Evolutionary conservation across 768 basidiomycete genomes (phyloP).

Genomic region (Calocybe indica): DNA sequence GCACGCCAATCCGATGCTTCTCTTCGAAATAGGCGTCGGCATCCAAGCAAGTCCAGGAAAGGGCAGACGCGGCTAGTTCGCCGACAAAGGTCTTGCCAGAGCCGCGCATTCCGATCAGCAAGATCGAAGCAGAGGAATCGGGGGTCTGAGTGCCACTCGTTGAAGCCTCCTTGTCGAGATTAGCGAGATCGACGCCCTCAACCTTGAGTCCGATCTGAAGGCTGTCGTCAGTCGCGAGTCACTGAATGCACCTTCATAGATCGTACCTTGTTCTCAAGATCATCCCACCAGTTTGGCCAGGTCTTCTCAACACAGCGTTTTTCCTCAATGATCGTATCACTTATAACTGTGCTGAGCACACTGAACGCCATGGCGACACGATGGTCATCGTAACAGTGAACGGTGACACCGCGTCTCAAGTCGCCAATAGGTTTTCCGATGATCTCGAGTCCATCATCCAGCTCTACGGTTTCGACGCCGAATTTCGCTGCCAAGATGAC

Average conservation of each 20-base stretch:
- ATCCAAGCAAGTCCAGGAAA: slow-evolving; percentile 73
- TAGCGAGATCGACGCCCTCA: slow-evolving; percentile 73
- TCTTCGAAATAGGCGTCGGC: slow-evolving; percentile 77
- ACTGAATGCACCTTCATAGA: background rate
- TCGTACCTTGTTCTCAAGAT: slow-evolving; percentile 85
- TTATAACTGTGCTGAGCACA: slow-evolving; percentile 71
- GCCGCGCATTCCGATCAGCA: slow-evolving; percentile 75
- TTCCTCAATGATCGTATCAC: slow-evolving; percentile 83
- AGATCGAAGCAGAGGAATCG: slow-evolving; percentile 10
- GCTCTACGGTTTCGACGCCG: slow-evolving; percentile 86
- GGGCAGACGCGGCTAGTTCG: slow-evolving; percentile 61
- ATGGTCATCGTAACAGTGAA: slow-evolving; percentile 98
- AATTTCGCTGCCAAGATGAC: slow-evolving; percentile 67
- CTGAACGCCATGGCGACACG: slow-evolving; percentile 99
- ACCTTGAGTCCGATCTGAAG: slow-evolving; percentile 82
- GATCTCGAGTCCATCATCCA: slow-evolving; percentile 89
- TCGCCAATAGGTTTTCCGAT: slow-evolving; percentile 65
- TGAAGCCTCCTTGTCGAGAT: slow-evolving; percentile 31
- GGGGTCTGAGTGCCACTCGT: slow-evolving; percentile 28
- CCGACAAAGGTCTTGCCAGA: slow-evolving; percentile 93
- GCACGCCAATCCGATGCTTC: slow-evolving; percentile 54
- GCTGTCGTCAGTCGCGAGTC: background rate
- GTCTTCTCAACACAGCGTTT: slow-evolving; percentile 99
- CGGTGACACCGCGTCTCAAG: slow-evolving; percentile 65
- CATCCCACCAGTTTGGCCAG: slow-evolving; percentile 99